Percentiles rank a stretch among this genome's conserved stretches.
Conservation (phyloP, 225 moss, liverwort and hornwort genomes). For the Physcomitrellopsis africana region DNA sequence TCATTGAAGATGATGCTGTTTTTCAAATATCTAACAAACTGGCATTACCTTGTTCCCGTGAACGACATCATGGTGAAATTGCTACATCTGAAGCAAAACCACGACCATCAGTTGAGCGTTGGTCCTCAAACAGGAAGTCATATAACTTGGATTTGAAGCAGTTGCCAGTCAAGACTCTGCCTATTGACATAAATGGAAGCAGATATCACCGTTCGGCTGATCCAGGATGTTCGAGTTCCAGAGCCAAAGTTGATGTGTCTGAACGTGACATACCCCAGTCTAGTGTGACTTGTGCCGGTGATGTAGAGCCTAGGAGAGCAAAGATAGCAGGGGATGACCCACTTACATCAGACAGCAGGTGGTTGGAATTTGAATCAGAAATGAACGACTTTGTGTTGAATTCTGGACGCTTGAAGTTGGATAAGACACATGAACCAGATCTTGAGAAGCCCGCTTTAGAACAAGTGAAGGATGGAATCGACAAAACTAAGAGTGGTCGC, state of each 20-base stretch:
- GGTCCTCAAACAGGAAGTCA: conserved; percentile 45
- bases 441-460: conserved; percentile 21
- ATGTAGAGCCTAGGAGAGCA: conserved; percentile 27
- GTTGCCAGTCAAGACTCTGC: conserved; percentile 13
- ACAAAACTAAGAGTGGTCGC: conserved; percentile 15
- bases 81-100: conserved; percentile 35
- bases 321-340: conserved; percentile 14
- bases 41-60: conserved; percentile 35
- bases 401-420: conserved; percentile 42
- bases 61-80: conserved; percentile 36
- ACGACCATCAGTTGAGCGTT: conserved; percentile 34
- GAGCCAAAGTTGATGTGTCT: conserved; percentile 41
- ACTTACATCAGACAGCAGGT: conserved; percentile 32
- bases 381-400: conserved; percentile 38
- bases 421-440: conserved; percentile 26
- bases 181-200: conserved; percentile 24
- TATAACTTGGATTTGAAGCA: conserved; percentile 43
- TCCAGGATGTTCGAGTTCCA: conserved; percentile 2
- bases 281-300: conserved; percentile 31
- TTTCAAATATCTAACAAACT: conserved; percentile 38
- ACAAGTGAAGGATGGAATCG: conserved; percentile 20
- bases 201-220: conserved; percentile 20
- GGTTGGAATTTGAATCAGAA: conserved; percentile 36
- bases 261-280: conserved; percentile 21
- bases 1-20: conserved; percentile 43